These are phyloP conservation scores for Ramalina intermedia DNA, from an alignment of 495 filamentous ascomycete species.

Conservation along the genomic window DNA sequence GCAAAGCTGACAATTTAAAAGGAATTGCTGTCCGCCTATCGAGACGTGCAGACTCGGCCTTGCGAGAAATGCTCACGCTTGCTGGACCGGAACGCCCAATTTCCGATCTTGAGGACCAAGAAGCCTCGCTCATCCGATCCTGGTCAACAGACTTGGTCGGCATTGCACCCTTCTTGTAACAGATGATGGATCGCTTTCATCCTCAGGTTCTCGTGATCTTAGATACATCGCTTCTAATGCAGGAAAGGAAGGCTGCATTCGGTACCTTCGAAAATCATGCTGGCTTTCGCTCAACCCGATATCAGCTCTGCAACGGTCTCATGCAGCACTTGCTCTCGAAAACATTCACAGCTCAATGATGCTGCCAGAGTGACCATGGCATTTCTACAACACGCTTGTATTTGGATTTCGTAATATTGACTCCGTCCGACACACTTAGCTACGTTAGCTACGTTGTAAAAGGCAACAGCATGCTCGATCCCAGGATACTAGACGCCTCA, in stretches of 20 bases:
- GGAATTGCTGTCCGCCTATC: conserved; percentile 16
- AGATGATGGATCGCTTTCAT: too few relatives aligned
- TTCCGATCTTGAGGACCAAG: conserved; percentile 12
- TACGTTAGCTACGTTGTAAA: too few relatives aligned
- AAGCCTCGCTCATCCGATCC: background rate
- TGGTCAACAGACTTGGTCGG: conserved; percentile 6
- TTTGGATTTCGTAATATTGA: too few relatives aligned
- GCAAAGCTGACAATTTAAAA: conserved; percentile 4
- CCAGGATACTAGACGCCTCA: too few relatives aligned
- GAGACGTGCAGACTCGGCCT: conserved; percentile 10
- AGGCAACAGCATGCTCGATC: too few relatives aligned
- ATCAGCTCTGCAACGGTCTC: too few relatives aligned
- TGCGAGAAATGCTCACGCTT: conserved; percentile 13
- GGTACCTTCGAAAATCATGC: background rate
- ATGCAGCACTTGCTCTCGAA: too few relatives aligned
- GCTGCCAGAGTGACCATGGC: background rate
- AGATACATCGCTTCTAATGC: background rate
- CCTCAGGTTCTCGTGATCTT: too few relatives aligned
- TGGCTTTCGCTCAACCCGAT: too few relatives aligned
- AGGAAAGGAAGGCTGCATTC: background rate
- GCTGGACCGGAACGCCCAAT: conserved; percentile 13
- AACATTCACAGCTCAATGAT: too few relatives aligned
- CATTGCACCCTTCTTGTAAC: conserved; percentile 11
- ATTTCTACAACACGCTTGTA: background rate
- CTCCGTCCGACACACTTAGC: too few relatives aligned